phyloP scores from a whole-genome alignment of 768 basidiomycete species.

The Hypsizygus marmoreus region DNA sequence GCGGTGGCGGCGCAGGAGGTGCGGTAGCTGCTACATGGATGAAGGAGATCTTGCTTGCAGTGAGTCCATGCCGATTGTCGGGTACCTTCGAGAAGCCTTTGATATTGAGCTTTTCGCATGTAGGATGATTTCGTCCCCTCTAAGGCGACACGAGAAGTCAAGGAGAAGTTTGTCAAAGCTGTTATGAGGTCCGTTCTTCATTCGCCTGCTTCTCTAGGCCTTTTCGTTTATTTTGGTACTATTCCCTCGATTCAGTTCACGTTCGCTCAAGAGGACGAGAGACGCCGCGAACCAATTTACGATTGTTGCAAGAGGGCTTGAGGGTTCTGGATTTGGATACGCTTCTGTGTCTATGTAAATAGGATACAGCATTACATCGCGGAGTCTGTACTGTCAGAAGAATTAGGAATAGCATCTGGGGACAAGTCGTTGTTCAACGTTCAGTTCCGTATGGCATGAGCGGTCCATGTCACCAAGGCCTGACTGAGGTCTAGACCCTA shows the following conservation, averaged over 20 bases:
- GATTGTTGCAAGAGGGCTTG: constrained; percentile 79
- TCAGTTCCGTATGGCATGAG: too few species aligned
- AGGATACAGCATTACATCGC: too few species aligned
- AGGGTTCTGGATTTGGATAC: constrained; percentile 85
- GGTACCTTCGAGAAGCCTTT: too few species aligned
- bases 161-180: constrained; percentile 75
- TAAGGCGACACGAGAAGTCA: constrained; percentile 73
- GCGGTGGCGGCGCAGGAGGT: constrained; percentile 25
- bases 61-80: constrained; percentile 28
- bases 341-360: constrained; percentile 62
- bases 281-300: constrained; percentile 90
- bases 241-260: constrained; percentile 46
- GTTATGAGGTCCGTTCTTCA: constrained; percentile 57
- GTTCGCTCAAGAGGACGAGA: constrained; percentile 70
- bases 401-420: too few species aligned
- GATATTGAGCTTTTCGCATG: neutral
- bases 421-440: too few species aligned
- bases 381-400: too few species aligned
- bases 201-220: too few species aligned
- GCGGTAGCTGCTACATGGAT: constrained; percentile 63
- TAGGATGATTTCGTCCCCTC: constrained; percentile 76
- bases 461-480: too few species aligned
- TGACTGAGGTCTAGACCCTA: too few species aligned
- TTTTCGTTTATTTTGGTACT: constrained; percentile 1
- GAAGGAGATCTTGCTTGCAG: constrained; percentile 66